Conservation (phyloP, 768 basidiomycete genomes). For the Asterophora lycoperdoides region DNA sequence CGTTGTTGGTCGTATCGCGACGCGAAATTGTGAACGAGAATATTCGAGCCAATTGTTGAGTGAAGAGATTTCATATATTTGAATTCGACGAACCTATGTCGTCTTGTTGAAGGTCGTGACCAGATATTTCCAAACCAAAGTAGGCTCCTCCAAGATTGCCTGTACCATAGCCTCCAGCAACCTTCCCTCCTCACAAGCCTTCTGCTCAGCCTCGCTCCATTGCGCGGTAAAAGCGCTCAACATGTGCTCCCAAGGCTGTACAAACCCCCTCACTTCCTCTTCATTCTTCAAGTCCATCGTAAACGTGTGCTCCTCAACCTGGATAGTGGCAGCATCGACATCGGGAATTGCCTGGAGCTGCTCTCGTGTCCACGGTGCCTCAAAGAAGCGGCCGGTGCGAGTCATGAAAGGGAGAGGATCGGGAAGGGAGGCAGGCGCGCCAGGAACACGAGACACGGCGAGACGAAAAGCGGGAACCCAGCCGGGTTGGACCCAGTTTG, state of each 20-base stretch:
- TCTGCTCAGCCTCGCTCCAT: neutral
- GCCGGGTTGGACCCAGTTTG: neutral
- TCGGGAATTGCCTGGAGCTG: neutral
- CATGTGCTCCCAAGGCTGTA: neutral
- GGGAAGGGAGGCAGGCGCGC: neutral
- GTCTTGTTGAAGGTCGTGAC: too few species aligned
- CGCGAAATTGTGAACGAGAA: too few species aligned
- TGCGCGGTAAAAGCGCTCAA: neutral
- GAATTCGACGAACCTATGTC: too few species aligned
- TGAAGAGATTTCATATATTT: too few species aligned
- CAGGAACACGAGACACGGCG: neutral
- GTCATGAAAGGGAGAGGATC: conserved; percentile 1
- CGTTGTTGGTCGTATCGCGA: too few species aligned
- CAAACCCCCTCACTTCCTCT: neutral
- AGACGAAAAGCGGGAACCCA: conserved; percentile 2
- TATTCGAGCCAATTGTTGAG: too few species aligned
- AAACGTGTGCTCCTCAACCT: neutral
- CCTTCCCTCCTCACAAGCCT: neutral
- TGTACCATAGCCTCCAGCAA: neutral
- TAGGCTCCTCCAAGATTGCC: neutral
- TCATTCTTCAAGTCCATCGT: neutral
- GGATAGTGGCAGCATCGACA: neutral
- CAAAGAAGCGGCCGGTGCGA: neutral
- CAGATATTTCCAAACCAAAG: neutral
- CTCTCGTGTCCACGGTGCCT: neutral